Evolutionary conservation across 345 rosid genomes (phyloP).

Genomic region (Stellera chamaejasme): DNA sequence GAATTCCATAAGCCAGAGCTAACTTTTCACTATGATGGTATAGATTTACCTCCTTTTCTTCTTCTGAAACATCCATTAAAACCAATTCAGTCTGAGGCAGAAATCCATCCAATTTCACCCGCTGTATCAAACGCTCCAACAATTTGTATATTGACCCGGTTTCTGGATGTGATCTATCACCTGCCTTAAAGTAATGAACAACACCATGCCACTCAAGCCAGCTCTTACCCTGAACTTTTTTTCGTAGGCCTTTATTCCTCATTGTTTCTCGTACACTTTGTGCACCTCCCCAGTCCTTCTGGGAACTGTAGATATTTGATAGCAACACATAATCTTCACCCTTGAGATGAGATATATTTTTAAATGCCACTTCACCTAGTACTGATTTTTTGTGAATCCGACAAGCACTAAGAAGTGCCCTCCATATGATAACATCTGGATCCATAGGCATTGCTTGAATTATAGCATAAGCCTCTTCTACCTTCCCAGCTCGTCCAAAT

Average conservation of each 20-base stretch:
- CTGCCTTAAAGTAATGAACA: slow-evolving; percentile 60
- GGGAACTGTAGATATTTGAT: slow-evolving; percentile 66
- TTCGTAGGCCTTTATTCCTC: slow-evolving; percentile 51
- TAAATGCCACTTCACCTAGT: slow-evolving; percentile 58
- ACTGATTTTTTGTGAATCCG: slow-evolving; percentile 39
- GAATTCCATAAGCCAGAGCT: slow-evolving; percentile 68
- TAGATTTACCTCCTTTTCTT: slow-evolving; percentile 76
- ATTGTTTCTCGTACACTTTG: slow-evolving; percentile 53
- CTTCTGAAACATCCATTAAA: slow-evolving; percentile 79
- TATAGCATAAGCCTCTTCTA: slow-evolving; percentile 61
- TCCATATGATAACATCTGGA: slow-evolving; percentile 81
- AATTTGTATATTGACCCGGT: slow-evolving; percentile 40
- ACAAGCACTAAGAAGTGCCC: slow-evolving; percentile 76
- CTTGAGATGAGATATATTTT: slow-evolving; percentile 37
- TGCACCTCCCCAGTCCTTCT: slow-evolving; percentile 60
- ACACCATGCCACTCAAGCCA: slow-evolving; percentile 65
- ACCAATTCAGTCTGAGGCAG: slow-evolving; percentile 58
- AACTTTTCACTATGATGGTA: slow-evolving; percentile 71
- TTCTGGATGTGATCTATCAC: slow-evolving; percentile 71
- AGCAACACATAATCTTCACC: slow-evolving; percentile 76
- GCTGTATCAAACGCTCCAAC: slow-evolving; percentile 36
- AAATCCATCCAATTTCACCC: slow-evolving; percentile 51
- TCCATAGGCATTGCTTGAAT: slow-evolving; percentile 54
- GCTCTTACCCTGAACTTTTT: slow-evolving; percentile 56
- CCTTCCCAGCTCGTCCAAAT: slow-evolving; percentile 55